These are phyloP conservation scores for Boletus tylopilopsis DNA, from an alignment of 768 basidiomycete genomes.

Conservation along the genomic window DNA sequence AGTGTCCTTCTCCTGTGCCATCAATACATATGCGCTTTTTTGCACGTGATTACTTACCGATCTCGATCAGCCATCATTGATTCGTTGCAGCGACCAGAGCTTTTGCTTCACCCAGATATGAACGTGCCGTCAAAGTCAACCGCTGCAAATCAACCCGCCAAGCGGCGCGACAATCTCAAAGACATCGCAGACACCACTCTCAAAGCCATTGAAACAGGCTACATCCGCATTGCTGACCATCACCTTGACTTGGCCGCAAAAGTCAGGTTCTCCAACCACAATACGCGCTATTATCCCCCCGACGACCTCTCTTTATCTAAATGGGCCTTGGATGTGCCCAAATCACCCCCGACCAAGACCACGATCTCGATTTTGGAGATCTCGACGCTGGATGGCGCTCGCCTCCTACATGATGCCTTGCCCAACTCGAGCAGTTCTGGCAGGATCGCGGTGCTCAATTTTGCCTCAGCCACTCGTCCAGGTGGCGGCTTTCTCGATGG, in stretches of 20 bases:
- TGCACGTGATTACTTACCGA: too few relatives aligned
- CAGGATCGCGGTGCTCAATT: slow-evolving; percentile 65
- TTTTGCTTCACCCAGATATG: neutral
- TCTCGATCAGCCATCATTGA: too few relatives aligned
- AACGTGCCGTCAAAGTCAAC: neutral
- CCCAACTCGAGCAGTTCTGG: slow-evolving; percentile 12
- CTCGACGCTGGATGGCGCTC: slow-evolving; percentile 61
- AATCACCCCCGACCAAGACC: slow-evolving; percentile 12
- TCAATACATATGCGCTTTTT: too few relatives aligned
- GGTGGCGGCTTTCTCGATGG: slow-evolving; percentile 76
- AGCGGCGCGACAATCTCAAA: slow-evolving; percentile 20
- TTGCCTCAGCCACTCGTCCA: slow-evolving; percentile 71
- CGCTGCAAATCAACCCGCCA: neutral
- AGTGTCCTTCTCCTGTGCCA: too few relatives aligned
- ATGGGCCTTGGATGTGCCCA: slow-evolving; percentile 36
- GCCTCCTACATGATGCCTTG: slow-evolving; percentile 30
- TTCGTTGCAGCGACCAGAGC: too few relatives aligned
- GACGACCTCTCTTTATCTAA: slow-evolving; percentile 41
- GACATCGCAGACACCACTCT: slow-evolving; percentile 52
- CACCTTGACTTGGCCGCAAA: slow-evolving; percentile 34
- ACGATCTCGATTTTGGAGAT: slow-evolving; percentile 54
- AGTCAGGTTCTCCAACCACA: slow-evolving; percentile 33
- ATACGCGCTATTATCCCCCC: slow-evolving; percentile 53
- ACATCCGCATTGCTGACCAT: slow-evolving; percentile 29
- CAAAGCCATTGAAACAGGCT: slow-evolving; percentile 44